Conservation (phyloP, 345 rosid genomes). For the Mercurialis annua region DNA sequence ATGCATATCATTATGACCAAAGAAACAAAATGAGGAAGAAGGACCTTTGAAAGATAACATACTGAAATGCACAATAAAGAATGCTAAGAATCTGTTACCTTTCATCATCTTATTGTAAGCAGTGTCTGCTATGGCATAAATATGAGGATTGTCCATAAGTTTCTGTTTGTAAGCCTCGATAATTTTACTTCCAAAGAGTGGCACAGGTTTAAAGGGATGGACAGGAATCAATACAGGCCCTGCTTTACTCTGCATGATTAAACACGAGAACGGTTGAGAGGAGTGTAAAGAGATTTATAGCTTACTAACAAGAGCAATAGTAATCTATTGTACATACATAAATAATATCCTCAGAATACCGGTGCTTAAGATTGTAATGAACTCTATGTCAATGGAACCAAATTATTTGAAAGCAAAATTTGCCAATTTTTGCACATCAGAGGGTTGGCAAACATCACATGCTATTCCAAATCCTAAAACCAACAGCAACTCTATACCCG, state of each 20-base stretch:
- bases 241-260: constrained; percentile 70
- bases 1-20: constrained; percentile 42
- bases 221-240: constrained; percentile 86
- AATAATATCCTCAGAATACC: constrained; percentile 71
- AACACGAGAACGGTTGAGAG: constrained; percentile 17
- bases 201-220: constrained; percentile 76
- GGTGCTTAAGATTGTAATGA: constrained; percentile 72
- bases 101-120: constrained; percentile 93
- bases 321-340: constrained; percentile 60
- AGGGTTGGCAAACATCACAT: no score
- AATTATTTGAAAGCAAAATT: no score
- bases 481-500: no score
- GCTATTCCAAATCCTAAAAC: no score
- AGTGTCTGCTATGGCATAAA: constrained; percentile 70
- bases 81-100: constrained; percentile 47
- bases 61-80: constrained; percentile 19
- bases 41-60: constrained; percentile 15
- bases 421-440: no score
- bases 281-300: constrained; percentile 9
- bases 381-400: no score
- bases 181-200: constrained; percentile 58
- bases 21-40: constrained; percentile 7
- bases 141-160: constrained; percentile 64
- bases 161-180: constrained; percentile 60
- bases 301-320: constrained; percentile 14